phyloP scores from a whole-genome alignment of 1,284 basidiomycete genomes.

The Rhodotorula sp. region DNA sequence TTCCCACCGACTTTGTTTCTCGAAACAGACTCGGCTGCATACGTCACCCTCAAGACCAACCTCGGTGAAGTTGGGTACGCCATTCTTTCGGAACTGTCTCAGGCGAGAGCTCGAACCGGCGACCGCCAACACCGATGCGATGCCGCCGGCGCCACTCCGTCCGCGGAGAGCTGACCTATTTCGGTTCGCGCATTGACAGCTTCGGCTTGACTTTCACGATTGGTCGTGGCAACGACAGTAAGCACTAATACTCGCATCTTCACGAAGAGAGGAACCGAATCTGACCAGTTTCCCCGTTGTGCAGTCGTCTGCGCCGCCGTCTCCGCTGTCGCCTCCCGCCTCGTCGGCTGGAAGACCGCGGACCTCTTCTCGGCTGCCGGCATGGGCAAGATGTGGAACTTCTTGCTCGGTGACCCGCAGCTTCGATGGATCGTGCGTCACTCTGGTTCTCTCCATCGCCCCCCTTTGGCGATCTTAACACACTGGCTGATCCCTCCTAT shows the following conservation, averaged over 20 bases:
- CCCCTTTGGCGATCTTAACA: slow-evolving; percentile 29
- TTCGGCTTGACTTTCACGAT: slow-evolving; percentile 98
- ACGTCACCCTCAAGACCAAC: slow-evolving; percentile 73
- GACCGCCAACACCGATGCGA: too few relatives aligned
- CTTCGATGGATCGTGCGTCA: slow-evolving; percentile 68
- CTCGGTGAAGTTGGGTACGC: slow-evolving; percentile 46
- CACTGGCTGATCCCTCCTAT: slow-evolving; percentile 30
- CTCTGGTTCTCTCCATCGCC: too few relatives aligned
- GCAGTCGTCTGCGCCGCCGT: slow-evolving; percentile 74
- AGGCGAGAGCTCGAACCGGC: too few relatives aligned
- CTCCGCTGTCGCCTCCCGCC: slow-evolving; percentile 68
- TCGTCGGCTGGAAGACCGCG: slow-evolving; percentile 80
- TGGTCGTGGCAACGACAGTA: slow-evolving; percentile 82
- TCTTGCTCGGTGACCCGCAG: slow-evolving; percentile 78
- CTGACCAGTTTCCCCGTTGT: slow-evolving; percentile 47
- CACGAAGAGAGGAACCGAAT: slow-evolving; percentile 51
- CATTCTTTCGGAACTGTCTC: not conserved
- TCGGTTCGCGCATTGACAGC: slow-evolving; percentile 53
- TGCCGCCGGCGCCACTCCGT: slow-evolving; percentile 35
- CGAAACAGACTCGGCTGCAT: slow-evolving; percentile 70
- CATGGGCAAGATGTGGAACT: slow-evolving; percentile 70
- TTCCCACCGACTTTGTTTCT: not conserved
- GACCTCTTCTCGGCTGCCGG: slow-evolving; percentile 66
- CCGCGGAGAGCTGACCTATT: too few relatives aligned
- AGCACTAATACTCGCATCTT: not conserved